These are phyloP conservation scores for Protomyces gravidus DNA, from an alignment of 1,139 yeast genomes.

Conservation along the genomic window DNA sequence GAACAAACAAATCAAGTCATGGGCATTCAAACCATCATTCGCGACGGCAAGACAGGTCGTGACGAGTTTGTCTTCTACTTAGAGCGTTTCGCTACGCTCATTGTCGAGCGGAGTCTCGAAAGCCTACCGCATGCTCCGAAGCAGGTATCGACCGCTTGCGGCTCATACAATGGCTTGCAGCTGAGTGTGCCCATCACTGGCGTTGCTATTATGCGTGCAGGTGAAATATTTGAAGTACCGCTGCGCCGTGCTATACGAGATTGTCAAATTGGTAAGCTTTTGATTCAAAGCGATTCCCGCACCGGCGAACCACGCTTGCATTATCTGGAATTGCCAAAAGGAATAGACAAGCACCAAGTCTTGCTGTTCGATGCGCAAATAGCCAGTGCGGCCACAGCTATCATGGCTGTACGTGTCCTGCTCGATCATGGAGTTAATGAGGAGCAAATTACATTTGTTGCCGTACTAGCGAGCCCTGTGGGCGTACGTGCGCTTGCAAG, in stretches of 20 bases:
- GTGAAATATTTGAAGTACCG: slow-evolving; percentile 83
- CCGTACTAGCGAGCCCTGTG: slow-evolving; percentile 69
- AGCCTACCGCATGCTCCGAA: slow-evolving; percentile 39
- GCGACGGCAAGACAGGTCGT: slow-evolving; percentile 53
- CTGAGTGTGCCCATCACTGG: slow-evolving; percentile 53
- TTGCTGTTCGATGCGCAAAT: slow-evolving; percentile 80
- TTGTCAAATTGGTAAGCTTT: slow-evolving; percentile 69
- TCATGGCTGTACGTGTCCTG: slow-evolving; percentile 88
- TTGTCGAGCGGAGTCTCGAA: slow-evolving; percentile 56
- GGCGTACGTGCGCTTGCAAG: slow-evolving; percentile 71
- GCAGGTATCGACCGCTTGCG: slow-evolving; percentile 49
- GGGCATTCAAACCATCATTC: slow-evolving; percentile 68
- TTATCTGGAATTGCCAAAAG: slow-evolving; percentile 57
- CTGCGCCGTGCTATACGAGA: slow-evolving; percentile 72
- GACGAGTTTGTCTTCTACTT: slow-evolving; percentile 78
- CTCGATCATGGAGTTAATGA: slow-evolving; percentile 71
- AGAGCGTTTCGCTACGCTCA: slow-evolving; percentile 66
- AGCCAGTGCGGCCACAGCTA: slow-evolving; percentile 87
- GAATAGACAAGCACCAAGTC: slow-evolving; percentile 42
- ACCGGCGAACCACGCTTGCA: slow-evolving; percentile 95
- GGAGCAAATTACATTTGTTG: slow-evolving; percentile 61
- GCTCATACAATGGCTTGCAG: slow-evolving; percentile 45
- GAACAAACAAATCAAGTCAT: slow-evolving; percentile 62
- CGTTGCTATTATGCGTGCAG: slow-evolving; percentile 78
- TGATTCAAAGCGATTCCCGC: slow-evolving; percentile 78